phyloP scores from a whole-genome alignment of 140 eudicot species.

The Ambrosia hybrid region DNA sequence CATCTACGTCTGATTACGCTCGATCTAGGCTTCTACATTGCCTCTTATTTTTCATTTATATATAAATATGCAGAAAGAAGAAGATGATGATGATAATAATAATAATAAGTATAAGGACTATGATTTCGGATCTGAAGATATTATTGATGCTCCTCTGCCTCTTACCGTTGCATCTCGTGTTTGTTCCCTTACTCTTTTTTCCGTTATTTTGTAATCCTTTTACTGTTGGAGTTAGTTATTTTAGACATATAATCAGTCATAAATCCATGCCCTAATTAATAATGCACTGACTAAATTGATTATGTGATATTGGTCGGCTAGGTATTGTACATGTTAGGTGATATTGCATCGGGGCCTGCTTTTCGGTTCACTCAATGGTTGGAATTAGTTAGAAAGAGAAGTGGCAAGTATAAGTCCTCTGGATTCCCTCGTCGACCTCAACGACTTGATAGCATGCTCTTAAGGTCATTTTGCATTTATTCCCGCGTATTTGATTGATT shows the following conservation, averaged over 20 bases:
- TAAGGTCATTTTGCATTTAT: constrained; percentile 44
- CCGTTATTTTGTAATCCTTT: background rate
- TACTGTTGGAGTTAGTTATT: too few species aligned
- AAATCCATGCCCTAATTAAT: too few species aligned
- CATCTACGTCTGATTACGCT: constrained; percentile 10
- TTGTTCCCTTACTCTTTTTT: constrained; percentile 11
- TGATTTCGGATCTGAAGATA: constrained; percentile 66
- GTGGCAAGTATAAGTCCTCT: constrained; percentile 63
- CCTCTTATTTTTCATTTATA: background rate
- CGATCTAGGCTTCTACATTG: constrained; percentile 41
- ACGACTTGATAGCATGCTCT: constrained; percentile 52
- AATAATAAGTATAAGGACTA: constrained; percentile 41
- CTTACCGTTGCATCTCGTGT: constrained; percentile 90
- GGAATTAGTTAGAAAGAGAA: constrained; percentile 88
- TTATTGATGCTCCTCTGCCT: constrained; percentile 64
- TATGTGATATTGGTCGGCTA: constrained; percentile 16
- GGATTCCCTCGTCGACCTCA: constrained; percentile 76
- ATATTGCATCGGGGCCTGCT: constrained; percentile 84
- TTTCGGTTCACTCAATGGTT: constrained; percentile 84
- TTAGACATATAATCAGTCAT: too few species aligned
- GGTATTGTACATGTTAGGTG: constrained; percentile 95
- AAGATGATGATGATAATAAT: constrained; percentile 39
- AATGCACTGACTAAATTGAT: background rate
- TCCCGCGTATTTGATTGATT: background rate
- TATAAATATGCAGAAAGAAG: constrained; percentile 62